These are phyloP conservation scores for Backusella circina DNA, from an alignment of 192 early-diverging fungal genomes.

Conservation along the genomic window DNA sequence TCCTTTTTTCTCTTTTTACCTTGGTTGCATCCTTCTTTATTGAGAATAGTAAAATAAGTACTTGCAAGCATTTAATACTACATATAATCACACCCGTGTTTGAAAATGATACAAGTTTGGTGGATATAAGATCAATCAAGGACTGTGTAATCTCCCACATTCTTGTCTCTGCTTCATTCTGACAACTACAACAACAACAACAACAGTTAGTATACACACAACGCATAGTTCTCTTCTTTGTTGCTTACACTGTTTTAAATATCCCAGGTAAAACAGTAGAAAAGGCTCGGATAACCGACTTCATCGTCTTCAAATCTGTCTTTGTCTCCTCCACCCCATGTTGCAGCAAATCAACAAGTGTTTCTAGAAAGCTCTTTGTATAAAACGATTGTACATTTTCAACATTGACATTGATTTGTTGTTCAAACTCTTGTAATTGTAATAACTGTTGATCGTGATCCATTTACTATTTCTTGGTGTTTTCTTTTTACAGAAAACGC, in stretches of 20 bases:
- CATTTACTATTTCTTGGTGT: background rate
- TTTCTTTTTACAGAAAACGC: background rate
- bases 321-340: slow-evolving; percentile 3
- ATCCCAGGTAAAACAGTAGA: slow-evolving; percentile 24
- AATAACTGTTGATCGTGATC: slow-evolving; percentile 19
- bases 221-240: no score
- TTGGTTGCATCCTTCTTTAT: background rate
- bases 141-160: slow-evolving; percentile 23
- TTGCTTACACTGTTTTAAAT: slow-evolving; percentile 33
- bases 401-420: slow-evolving; percentile 16
- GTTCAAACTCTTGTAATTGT: slow-evolving; percentile 24
- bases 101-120: slow-evolving; percentile 14
- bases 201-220: no score
- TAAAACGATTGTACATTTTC: slow-evolving; percentile 21
- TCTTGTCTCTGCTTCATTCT: slow-evolving; percentile 32
- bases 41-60: slow-evolving; percentile 30
- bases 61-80: slow-evolving; percentile 36
- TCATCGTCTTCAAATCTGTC: slow-evolving; percentile 10
- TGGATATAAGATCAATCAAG: slow-evolving; percentile 21
- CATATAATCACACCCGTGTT: slow-evolving; percentile 32
- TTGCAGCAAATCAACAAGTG: slow-evolving; percentile 10
- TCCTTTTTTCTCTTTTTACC: background rate
- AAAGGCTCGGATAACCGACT: slow-evolving; percentile 27
- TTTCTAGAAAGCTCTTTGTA: slow-evolving; percentile 31
- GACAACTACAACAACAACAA: slow-evolving; percentile 16